Evolutionary conservation across 192 early-diverging fungal species (phyloP), one percentile per base, ranked within the genome.

Genomic region (Coemansia sp.): DNA sequence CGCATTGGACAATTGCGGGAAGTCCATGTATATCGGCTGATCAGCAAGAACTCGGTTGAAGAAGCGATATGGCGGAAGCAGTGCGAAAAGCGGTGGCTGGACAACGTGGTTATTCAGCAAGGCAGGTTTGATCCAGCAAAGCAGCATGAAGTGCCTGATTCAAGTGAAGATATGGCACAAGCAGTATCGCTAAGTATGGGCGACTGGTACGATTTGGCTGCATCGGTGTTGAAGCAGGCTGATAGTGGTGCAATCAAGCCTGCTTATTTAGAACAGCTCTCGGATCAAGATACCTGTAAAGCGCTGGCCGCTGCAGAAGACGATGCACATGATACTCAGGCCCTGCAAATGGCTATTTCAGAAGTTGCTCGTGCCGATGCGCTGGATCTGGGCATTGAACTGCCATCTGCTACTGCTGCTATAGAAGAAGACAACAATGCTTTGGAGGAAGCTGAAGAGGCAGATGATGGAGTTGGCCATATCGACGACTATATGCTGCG

Each of bases 1-100:
- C 87, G 97, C 52, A 97, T 94, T 54, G 93, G 96, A 1, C 97
- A 99, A 70, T 82, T 80, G 19, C 70, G 86, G 6, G 87, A 88
- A 54, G 88, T 91, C n/a, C 82, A 85, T 46, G 87, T 91, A 23
- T 91, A 88, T 61, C 79, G 88, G 2, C 82, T 91, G 63, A 85
- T 91, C 10, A 85, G 81, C 50, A 83, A 86, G 44, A 77, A 79
- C 35, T 87, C 87, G 12, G 82, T 88, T 18, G 88, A 91, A 68
- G 87, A 91, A 58, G 87, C 88, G 40, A 88, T 91, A 43, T 83
- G 87, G 56, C 78, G 78, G 50, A 91, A 88, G 60, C 87, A 87
- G n/a, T 85, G 86, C 59, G 85, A 88, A 54, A 91, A 91, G 66
- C 74, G 86, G 33, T 79, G 85, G 78, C 75, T 93, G 3, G 88